Evolutionary conservation across 2,329 filamentous ascomycete genomes (phyloP), one percentile per base, ranked within the genome.

Genomic region (Neofusicoccum umdonicola): DNA sequence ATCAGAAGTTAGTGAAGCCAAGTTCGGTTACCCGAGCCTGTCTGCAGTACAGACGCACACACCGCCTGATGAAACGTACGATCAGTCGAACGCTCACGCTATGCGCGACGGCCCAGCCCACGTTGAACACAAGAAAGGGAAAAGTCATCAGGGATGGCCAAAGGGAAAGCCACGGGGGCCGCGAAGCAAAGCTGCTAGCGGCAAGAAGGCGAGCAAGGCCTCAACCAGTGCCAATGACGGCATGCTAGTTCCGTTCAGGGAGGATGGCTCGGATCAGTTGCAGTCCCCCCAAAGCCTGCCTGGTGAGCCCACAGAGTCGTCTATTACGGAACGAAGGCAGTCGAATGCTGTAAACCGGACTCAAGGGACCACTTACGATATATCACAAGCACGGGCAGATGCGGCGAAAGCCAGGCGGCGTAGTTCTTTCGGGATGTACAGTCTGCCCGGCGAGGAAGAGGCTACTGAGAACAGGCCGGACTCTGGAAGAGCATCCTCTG

Each of bases 121-220:
- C 66, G 12, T 63, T 57, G 67, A 78, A 67, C 69, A 71, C n/a
- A 67, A 70, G 45, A 77, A 75, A 65, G 66, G 71, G 2, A 78
- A 76, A 64, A 74, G 73, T 64, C 71, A 74, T 64, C 75, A 79
- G 66, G 78, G 78, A 12, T 79, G 76, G 78, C 78, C 79, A 12
- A 83, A 82, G 69, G 80, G 79, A 41, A 82, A 82, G 67, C 75
- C 80, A 13, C 74, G 79, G 51, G 77, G 76, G 8, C 70, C 79
- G 57, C 76, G 77, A 50, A 71, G 67, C 34, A 71, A 74, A 27
- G 73, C 75, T 45, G 68, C 72, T 7, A 67, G 68, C n/a, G 70
- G 70, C 56, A 80, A 78, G 68, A 78, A 75, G 66, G 65, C 67
- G 11, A 80, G 78, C 67, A 79, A 72, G 68, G 35, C 45, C 11